Percentiles rank a stretch among this genome's conserved stretches.
Conservation (phyloP, 768 basidiomycete species). For the Dentipellis fragilis region DNA sequence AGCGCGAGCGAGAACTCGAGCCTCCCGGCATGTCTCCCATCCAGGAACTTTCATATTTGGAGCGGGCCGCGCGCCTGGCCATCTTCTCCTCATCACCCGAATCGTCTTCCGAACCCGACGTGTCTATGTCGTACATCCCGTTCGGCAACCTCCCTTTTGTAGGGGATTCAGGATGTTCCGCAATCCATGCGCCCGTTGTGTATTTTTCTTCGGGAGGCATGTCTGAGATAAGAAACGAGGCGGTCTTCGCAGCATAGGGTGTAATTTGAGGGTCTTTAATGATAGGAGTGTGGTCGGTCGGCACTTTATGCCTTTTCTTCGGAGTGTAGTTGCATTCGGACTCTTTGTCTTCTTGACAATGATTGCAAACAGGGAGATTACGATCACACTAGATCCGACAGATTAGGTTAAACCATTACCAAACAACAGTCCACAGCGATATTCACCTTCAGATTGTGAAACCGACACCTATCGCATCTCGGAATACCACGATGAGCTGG, state of each 20-base stretch:
- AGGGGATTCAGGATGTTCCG: constrained; percentile 12
- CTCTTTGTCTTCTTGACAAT: constrained; percentile 45
- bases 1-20: not conserved
- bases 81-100: constrained; percentile 5
- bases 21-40: not conserved
- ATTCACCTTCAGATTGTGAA: constrained; percentile 54
- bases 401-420: constrained; percentile 1
- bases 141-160: constrained; percentile 5
- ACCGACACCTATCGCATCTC: constrained; percentile 61
- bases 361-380: constrained; percentile 61
- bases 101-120: constrained; percentile 12
- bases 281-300: constrained; percentile 27
- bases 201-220: constrained; percentile 24
- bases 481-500: constrained; percentile 71
- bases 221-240: constrained; percentile 38
- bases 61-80: not conserved
- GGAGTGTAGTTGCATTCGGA: constrained; percentile 63
- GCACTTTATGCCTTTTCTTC: constrained; percentile 54
- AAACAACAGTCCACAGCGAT: constrained; percentile 2
- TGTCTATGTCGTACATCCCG: constrained; percentile 7
- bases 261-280: constrained; percentile 26
- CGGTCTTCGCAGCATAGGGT: constrained; percentile 36
- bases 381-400: constrained; percentile 47
- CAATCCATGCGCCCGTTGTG: constrained; percentile 14
- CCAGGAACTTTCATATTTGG: constrained; percentile 3